Evolutionary conservation across 805 yeast genomes (phyloP), one percentile per base, ranked within the genome.

Genomic region (Cyberlindnera mississippiensis): DNA sequence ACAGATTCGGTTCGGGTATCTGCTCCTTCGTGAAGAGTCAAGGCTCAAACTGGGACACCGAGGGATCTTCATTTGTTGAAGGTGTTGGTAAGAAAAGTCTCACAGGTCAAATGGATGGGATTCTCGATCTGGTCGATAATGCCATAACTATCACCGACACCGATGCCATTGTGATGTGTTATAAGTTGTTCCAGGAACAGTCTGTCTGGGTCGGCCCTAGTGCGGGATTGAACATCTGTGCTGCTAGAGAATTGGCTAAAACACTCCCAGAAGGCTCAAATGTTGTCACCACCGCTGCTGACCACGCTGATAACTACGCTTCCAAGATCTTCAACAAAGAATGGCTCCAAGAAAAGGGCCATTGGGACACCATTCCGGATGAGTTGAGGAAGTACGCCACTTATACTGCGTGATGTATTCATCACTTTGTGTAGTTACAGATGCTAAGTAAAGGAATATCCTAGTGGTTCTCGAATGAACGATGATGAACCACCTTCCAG

Each of bases 1-100:
- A 85, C 58, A 90, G 91, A 1, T 89, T 80, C 50, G 95, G 95
- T 0, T 78, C 86, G 7, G 95, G 95, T 0, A 64, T 86, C 13
- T 49, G 49, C 16, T 46, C 52, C 3, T 55, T 40, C 27, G 40
- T 55, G n/a, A 51, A 43, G 6, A 33, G 48, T 3, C 30, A 38
- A 13, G 60, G 60, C 26, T 35, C 37, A 2, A 44, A 27, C 15
- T 53, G 57, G 56, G 54, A 45, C 2, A 33, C 50, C 12, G 60
- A 55, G 37, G 60, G 60, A 1, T 33, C 29, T 7, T 53, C 58
- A 2, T 53, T 55, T 33, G 51, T 55, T 15, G 60, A 55, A 33
- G 60, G 60, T 7, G 40, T 55, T 28, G 60, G 60, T 11, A 54
- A 54, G 38, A 37, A 48, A 31, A 51, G 46, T 15, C 36, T 50